phyloP scores from a whole-genome alignment of 2,329 filamentous ascomycete genomes.

The Fusarium nodosum region DNA sequence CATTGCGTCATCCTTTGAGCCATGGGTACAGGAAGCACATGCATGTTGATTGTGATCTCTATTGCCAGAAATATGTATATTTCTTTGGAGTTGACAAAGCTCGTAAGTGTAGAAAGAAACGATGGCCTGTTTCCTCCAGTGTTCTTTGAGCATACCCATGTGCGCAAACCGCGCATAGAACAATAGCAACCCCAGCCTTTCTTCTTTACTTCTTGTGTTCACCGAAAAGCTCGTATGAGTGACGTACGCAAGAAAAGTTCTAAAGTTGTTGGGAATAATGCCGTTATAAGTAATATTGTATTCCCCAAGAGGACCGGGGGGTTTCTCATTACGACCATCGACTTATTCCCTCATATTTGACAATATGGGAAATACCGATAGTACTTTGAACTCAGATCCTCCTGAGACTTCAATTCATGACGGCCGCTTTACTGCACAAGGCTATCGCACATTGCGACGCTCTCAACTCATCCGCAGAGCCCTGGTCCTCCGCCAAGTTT shows the following conservation, averaged over 20 bases:
- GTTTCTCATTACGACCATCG: neutral
- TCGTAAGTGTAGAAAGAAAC: neutral
- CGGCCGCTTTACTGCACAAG: neutral
- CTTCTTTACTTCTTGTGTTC: neutral
- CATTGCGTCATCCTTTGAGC: neutral
- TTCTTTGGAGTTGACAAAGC: neutral
- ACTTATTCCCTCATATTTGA: neutral
- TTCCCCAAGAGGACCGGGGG: neutral
- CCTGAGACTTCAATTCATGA: neutral
- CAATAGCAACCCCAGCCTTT: neutral
- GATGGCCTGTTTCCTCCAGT: neutral
- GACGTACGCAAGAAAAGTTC: neutral
- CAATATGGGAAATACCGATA: constrained; percentile 9
- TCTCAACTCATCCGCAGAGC: constrained; percentile 27
- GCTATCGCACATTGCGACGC: constrained; percentile 28
- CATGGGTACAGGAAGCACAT: neutral
- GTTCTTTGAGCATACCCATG: neutral
- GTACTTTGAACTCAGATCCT: neutral
- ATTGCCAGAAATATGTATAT: neutral
- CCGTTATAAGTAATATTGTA: neutral
- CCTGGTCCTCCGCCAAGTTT: constrained; percentile 38
- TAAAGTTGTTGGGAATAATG: too few relatives aligned
- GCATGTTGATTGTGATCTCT: neutral
- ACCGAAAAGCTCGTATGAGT: neutral
- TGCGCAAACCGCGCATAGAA: neutral